Conservation (phyloP, 768 basidiomycete genomes). For the Rhodocollybia butyracea region DNA sequence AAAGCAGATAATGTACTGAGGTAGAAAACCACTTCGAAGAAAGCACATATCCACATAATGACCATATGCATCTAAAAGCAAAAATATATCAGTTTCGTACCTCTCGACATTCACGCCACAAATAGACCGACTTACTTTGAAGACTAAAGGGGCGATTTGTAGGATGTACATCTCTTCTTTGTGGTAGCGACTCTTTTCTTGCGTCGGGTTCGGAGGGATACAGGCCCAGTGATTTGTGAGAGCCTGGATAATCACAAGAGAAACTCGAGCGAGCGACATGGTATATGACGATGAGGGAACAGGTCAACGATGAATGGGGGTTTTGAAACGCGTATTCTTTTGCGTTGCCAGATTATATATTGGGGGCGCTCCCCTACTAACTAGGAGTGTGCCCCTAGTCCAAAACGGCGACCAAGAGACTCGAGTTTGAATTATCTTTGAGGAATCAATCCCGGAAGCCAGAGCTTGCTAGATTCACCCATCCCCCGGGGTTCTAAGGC, state of each 20-base stretch:
- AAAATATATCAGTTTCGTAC: neutral
- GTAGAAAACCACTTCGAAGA: conserved; percentile 46
- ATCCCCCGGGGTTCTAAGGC: neutral
- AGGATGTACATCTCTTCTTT: conserved; percentile 48
- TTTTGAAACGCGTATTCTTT: too few relatives aligned
- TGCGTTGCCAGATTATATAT: too few relatives aligned
- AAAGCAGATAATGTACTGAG: conserved; percentile 26
- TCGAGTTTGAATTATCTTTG: neutral
- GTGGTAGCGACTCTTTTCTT: conserved; percentile 47
- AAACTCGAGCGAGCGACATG: conserved; percentile 49
- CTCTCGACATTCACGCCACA: neutral
- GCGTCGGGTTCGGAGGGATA: conserved; percentile 56
- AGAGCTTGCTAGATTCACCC: neutral
- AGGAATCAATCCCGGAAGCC: neutral
- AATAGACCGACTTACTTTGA: conserved; percentile 37
- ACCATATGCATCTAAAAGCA: conserved; percentile 41
- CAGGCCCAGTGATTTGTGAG: conserved; percentile 48
- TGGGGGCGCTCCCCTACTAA: too few relatives aligned
- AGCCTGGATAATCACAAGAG: conserved; percentile 48
- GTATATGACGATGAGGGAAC: neutral
- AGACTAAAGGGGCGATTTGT: conserved; percentile 53
- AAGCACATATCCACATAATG: conserved; percentile 47
- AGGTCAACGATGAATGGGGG: neutral
- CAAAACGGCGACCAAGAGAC: neutral
- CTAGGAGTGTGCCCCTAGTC: too few relatives aligned